Percentiles rank a stretch among this genome's conserved stretches.
These are phyloP conservation scores for Aspergillus sp. DNA, from an alignment of 2,329 filamentous ascomycete genomes.

Conservation along the genomic window DNA sequence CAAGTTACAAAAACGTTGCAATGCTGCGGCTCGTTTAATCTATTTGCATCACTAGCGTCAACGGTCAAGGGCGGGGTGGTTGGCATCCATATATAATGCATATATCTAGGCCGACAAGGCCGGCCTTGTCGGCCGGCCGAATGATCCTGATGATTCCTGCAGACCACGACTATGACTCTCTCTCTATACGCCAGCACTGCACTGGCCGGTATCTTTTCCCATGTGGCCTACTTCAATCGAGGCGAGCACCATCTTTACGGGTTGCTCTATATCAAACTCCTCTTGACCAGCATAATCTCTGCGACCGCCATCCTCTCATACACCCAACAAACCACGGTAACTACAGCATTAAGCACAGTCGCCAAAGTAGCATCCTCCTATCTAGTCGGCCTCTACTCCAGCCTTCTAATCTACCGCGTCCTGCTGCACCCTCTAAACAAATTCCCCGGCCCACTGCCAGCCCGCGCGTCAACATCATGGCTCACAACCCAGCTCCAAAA, in stretches of 20 bases:
- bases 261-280: background rate
- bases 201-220: slow-evolving; percentile 1
- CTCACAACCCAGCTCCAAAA: background rate
- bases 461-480: slow-evolving; percentile 34
- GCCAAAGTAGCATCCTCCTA: background rate
- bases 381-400: slow-evolving; percentile 11
- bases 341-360: background rate
- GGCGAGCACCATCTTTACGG: slow-evolving; percentile 6
- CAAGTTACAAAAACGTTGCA: no score
- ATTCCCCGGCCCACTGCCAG: slow-evolving; percentile 27
- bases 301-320: background rate
- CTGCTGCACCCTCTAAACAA: slow-evolving; percentile 15
- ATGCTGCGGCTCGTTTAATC: no score
- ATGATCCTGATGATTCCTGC: no score
- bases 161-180: background rate
- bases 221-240: slow-evolving; percentile 1
- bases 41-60: no score
- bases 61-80: no score
- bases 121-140: no score
- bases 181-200: background rate
- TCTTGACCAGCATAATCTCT: background rate
- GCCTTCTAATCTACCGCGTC: slow-evolving; percentile 11
- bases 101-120: no score
- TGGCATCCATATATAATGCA: no score
- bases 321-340: background rate